phyloP scores from a whole-genome alignment of 495 filamentous ascomycete genomes.

The Penicillium flavigenum region DNA sequence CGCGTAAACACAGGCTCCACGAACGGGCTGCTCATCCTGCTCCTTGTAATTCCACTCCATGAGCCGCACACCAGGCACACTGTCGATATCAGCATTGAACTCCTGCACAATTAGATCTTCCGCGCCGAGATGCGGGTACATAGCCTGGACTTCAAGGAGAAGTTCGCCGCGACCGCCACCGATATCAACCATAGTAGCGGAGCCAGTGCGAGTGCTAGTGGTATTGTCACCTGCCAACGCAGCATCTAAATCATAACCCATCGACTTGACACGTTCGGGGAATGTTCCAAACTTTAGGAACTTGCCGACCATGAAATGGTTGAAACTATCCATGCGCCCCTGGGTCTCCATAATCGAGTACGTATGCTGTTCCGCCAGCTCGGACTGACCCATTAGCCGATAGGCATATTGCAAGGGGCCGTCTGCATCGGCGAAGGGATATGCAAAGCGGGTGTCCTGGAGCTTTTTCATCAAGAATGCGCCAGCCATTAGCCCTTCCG shows the following conservation, averaged over 20 bases:
- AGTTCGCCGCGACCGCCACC: conserved; percentile 55
- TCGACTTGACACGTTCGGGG: conserved; percentile 27
- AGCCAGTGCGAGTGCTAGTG: conserved; percentile 1
- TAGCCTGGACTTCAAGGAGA: conserved; percentile 42
- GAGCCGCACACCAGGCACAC: conserved; percentile 27
- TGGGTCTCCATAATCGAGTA: conserved; percentile 41
- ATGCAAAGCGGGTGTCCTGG: conserved; percentile 33
- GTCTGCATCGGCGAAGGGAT: conserved; percentile 27
- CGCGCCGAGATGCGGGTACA: conserved; percentile 38
- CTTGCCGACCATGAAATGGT: conserved; percentile 43
- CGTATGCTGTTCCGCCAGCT: conserved; percentile 33
- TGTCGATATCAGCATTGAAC: conserved; percentile 35
- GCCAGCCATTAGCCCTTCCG: conserved; percentile 36
- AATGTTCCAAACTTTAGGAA: conserved; percentile 35
- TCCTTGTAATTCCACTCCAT: conserved; percentile 41
- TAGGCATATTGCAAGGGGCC: conserved; percentile 37
- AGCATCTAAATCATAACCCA: conserved; percentile 34
- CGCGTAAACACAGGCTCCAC: conserved; percentile 43
- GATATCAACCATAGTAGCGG: conserved; percentile 51
- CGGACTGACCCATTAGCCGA: conserved; percentile 31
- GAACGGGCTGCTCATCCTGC: conserved; percentile 33
- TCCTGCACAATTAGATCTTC: conserved; percentile 50
- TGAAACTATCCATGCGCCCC: conserved; percentile 45
- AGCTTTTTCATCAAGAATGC: conserved; percentile 42
- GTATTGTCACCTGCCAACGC: conserved; percentile 27